phyloP scores from a whole-genome alignment of 805 yeast genomes.

The Torulaspora franciscae region DNA sequence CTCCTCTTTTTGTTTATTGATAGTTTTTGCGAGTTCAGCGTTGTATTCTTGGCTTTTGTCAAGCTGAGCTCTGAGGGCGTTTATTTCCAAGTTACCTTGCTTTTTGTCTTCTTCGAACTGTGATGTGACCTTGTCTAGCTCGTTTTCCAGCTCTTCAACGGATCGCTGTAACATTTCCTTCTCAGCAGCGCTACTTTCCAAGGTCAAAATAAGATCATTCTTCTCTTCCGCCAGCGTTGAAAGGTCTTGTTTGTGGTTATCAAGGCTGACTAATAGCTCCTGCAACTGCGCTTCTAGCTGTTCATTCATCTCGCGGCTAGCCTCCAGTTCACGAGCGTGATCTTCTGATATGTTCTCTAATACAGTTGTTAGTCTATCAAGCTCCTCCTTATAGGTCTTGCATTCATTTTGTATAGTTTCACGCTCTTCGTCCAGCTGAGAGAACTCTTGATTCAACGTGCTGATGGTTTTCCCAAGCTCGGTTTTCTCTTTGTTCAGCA shows the following conservation, averaged over 20 bases:
- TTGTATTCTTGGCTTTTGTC: constrained; percentile 22
- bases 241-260: constrained; percentile 34
- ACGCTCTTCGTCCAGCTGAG: constrained; percentile 48
- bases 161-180: constrained; percentile 18
- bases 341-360: constrained; percentile 39
- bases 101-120: constrained; percentile 23
- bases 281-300: constrained; percentile 29
- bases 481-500: constrained; percentile 33
- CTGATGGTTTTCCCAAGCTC: constrained; percentile 34
- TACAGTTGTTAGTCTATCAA: constrained; percentile 37
- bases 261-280: constrained; percentile 39
- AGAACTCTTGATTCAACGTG: constrained; percentile 40
- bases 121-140: constrained; percentile 24
- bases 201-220: constrained; percentile 34
- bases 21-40: constrained; percentile 8
- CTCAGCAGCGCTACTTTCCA: constrained; percentile 13
- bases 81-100: constrained; percentile 25
- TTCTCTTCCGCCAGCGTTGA: constrained; percentile 36
- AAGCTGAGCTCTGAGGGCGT: constrained; percentile 29
- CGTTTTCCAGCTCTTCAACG: constrained; percentile 39
- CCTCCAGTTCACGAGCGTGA: constrained; percentile 35
- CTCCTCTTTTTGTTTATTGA: constrained; percentile 27
- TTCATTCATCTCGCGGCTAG: constrained; percentile 16
- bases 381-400: constrained; percentile 42
- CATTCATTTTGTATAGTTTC: constrained; percentile 50